Evolutionary conservation across 129 eudicot genomes (phyloP).

Genomic region (Saussurea involucrata): DNA sequence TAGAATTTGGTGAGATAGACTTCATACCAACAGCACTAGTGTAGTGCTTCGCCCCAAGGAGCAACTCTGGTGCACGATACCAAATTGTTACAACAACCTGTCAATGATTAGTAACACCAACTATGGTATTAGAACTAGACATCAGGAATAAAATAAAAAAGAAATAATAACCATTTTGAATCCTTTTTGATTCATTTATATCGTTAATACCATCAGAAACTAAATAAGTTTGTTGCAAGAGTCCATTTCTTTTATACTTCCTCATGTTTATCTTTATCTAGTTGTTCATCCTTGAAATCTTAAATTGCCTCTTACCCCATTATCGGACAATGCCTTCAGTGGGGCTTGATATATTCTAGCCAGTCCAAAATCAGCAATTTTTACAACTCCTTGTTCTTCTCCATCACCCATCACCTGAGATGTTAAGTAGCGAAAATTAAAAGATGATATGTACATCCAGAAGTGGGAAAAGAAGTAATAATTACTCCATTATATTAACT

Average conservation of each 20-base stretch:
- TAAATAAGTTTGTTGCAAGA: too few relatives aligned
- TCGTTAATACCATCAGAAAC: too few relatives aligned
- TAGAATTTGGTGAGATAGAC: conserved; percentile 16
- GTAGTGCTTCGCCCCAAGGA: conserved; percentile 95
- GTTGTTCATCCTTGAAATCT: not conserved
- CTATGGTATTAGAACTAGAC: not conserved
- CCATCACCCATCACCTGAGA: conserved; percentile 99
- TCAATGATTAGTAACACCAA: conserved; percentile 14
- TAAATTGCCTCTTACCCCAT: conserved; percentile 60
- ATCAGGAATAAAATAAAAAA: not conserved
- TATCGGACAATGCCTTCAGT: conserved; percentile 81
- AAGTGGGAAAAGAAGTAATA: not conserved
- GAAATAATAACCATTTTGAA: too few relatives aligned
- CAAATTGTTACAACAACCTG: conserved; percentile 98
- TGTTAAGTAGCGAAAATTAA: not conserved
- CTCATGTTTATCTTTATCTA: too few relatives aligned
- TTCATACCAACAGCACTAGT: conserved; percentile 97
- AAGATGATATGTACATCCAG: not conserved
- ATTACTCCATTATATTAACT: not conserved
- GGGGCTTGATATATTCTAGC: conserved; percentile 99
- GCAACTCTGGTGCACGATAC: conserved; percentile 99
- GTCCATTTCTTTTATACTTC: too few relatives aligned
- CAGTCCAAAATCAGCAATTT: conserved; percentile 97
- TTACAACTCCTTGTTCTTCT: conserved; percentile 96
- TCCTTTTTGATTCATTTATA: too few relatives aligned